Conservation (phyloP, 2,329 filamentous ascomycete genomes). For the Fusarium redolens region DNA sequence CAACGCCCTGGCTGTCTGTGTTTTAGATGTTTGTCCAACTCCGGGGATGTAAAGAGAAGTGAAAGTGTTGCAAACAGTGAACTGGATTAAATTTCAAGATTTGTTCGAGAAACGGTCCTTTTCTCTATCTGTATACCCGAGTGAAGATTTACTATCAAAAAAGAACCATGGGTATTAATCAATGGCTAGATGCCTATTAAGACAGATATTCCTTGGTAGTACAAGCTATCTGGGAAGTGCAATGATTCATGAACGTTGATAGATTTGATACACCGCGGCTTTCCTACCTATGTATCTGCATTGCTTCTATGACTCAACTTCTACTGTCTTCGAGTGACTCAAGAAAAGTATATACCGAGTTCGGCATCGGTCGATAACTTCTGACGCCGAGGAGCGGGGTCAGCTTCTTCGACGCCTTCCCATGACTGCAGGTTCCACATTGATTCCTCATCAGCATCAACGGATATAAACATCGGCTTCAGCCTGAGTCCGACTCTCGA, state of each 20-base stretch:
- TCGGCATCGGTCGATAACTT: background rate
- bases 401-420: background rate
- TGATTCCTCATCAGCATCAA: conserved; percentile 3
- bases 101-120: too few species aligned
- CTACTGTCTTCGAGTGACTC: background rate
- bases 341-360: background rate
- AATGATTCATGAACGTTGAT: background rate
- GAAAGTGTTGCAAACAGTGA: background rate
- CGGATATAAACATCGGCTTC: background rate
- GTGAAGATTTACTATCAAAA: accelerated
- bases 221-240: background rate
- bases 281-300: background rate
- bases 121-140: too few species aligned
- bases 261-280: background rate
- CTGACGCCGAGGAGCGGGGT: conserved; percentile 27
- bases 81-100: too few species aligned
- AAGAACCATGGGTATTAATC: background rate
- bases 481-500: background rate
- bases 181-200: background rate
- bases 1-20: background rate
- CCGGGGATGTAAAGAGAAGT: background rate
- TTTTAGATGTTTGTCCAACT: background rate
- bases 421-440: background rate
- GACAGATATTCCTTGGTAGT: too few species aligned
- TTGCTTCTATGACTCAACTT: background rate